Conservation (phyloP, 2,329 filamentous ascomycete genomes). For the Talaromyces funiculosus region DNA sequence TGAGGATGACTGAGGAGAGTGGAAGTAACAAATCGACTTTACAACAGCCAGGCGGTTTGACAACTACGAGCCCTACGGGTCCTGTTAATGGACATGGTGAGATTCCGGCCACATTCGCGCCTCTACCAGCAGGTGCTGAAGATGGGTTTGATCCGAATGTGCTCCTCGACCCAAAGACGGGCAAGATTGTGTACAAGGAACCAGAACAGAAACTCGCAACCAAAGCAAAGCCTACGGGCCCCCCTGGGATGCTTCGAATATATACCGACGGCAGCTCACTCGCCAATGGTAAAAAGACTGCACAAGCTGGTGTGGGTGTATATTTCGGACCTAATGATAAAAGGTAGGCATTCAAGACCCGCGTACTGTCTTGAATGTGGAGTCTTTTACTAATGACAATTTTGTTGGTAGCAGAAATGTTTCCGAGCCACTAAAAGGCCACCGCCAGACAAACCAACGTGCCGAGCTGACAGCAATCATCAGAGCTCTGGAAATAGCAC, state of each 20-base stretch:
- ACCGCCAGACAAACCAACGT: constrained; percentile 84
- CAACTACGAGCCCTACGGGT: constrained; percentile 37
- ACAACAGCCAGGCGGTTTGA: constrained; percentile 34
- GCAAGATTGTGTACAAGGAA: constrained; percentile 52
- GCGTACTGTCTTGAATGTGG: neutral
- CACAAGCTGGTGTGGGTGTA: constrained; percentile 58
- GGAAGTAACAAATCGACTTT: constrained; percentile 15
- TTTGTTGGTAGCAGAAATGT: constrained; percentile 52
- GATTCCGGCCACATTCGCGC: constrained; percentile 50
- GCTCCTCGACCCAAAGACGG: constrained; percentile 49
- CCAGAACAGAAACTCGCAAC: constrained; percentile 44
- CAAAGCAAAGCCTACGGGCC: constrained; percentile 40
- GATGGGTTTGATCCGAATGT: constrained; percentile 59
- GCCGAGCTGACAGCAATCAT: constrained; percentile 89
- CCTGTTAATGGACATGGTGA: constrained; percentile 34
- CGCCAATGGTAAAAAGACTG: constrained; percentile 51
- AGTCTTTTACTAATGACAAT: neutral
- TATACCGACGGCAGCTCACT: constrained; percentile 61
- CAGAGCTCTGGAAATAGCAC: constrained; percentile 71
- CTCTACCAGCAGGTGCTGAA: constrained; percentile 50
- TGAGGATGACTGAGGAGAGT: constrained; percentile 40
- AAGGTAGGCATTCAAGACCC: constrained; percentile 39
- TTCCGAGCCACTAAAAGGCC: constrained; percentile 68
- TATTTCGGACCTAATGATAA: constrained; percentile 57
- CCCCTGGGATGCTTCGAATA: constrained; percentile 51